Evolutionary conservation across 805 yeast species (phyloP).

Genomic region (Saccharomycopsis malanga): DNA sequence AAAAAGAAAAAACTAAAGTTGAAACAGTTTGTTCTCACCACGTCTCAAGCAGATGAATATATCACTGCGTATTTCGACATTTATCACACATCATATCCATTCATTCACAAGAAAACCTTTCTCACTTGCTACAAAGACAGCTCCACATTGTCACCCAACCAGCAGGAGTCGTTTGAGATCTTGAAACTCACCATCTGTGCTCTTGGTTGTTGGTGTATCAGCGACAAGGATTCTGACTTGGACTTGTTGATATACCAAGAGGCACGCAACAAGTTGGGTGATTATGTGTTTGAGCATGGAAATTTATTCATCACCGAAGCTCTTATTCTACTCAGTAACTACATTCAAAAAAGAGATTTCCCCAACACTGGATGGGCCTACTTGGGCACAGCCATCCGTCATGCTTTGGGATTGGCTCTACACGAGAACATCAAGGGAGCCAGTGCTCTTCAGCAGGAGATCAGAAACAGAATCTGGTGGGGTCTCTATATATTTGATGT

Average conservation of each 20-base stretch:
- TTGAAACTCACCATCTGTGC: conserved; percentile 52
- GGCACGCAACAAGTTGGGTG: conserved; percentile 39
- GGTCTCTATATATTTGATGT: conserved; percentile 57
- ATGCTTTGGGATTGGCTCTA: conserved; percentile 58
- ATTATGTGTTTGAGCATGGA: conserved; percentile 52
- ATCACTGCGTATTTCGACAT: conserved; percentile 47
- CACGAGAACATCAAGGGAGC: conserved; percentile 25
- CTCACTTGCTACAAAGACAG: conserved; percentile 39
- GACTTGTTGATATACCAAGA: conserved; percentile 51
- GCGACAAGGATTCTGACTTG: conserved; percentile 40
- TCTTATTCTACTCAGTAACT: conserved; percentile 47
- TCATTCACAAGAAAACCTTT: conserved; percentile 49
- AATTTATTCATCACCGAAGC: conserved; percentile 48
- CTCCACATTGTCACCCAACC: conserved; percentile 29
- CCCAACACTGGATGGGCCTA: conserved; percentile 67
- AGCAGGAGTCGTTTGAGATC: conserved; percentile 31
- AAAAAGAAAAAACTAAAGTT: not conserved
- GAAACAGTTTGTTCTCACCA: not conserved
- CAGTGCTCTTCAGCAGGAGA: conserved; percentile 42
- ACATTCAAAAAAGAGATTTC: conserved; percentile 56
- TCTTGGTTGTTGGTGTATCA: conserved; percentile 64
- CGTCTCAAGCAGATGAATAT: conserved; percentile 27
- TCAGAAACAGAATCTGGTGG: conserved; percentile 63
- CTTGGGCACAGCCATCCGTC: conserved; percentile 54
- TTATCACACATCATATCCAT: conserved; percentile 58